Base-by-base conservation (phyloP, 140 eudicot species). In the Oenanthe javanica region DNA sequence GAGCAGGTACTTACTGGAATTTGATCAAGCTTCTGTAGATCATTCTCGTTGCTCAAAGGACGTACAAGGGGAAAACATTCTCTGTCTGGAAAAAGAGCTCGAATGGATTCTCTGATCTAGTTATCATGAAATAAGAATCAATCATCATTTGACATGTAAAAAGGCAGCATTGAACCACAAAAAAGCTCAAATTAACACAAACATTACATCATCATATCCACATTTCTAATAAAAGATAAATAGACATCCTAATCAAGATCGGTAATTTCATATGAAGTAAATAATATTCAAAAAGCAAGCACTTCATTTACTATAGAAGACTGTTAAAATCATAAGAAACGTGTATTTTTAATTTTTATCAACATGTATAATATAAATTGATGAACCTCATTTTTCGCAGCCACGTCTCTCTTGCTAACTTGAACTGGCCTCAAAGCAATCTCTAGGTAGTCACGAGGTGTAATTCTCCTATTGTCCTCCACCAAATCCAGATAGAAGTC, bases 371-470 rank as follows among this genome's bases (percentile, higher is more conserved):
- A 59, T 61, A 46, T 16, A 67, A 59, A 78, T 64, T 79, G 42
- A 83, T 42, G 21, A 23, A 96, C 99, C 98, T 96, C 98, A 77
- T 96, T 93, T 81, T 96, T 96, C 72, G 99, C 89, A 83, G 94
- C 87, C 74, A 96, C 88, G 82, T 96, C 98, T 86, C 85, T 91
- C 45, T 79, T 88, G 78, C 92, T 88, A 54, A 97, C 98, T 84
- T 90, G 86, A 69, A 89, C 94, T 15, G 99, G 93, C 84, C 94
- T 87, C 85, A 96, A 78, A 83, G 98, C 98, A 75, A 93, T 89
- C 86, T 96, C 99, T 50, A 96, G 87, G 82, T 96, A 96, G 84
- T 96, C 99, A 80, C 99, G 99, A n/a, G 98, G 99, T 36, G 99
- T 93, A 76, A 96, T 96, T 86, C 82, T 91, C 85, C 90, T 84